Base-by-base conservation (phyloP, 2,329 filamentous ascomycete species). In the Cercospora janseana region DNA sequence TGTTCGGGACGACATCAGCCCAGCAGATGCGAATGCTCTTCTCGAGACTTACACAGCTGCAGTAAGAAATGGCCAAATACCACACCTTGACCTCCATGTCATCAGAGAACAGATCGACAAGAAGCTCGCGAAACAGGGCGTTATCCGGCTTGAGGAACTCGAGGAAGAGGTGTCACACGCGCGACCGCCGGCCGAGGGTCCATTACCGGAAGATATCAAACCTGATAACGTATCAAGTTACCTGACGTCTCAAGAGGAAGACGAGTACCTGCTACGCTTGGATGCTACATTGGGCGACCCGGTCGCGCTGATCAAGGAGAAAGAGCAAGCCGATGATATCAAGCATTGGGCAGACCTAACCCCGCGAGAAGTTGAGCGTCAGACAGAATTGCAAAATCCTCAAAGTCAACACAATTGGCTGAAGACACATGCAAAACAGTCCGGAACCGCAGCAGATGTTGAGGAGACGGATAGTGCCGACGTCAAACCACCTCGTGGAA, bases 331-430 rank as follows among this genome's bases (percentile, higher is more conserved):
- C 5, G 60, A 63, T 7, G 56, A 60, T 16, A 18, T 37, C 32
- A 62, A 60, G 44, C 69, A 57, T 64, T 60, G 62, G 54, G 66
- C 67, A 49, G 71, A 65, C 4, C 52, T 68, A 42, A 74, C 63
- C 35, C 67, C 75, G 32, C 74, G 76, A 60, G 66, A 72, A 45
- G 71, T 75, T 51, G 74, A 81, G 26, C 58, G 66, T 20, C 62
- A 66, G 45, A 68, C 76, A 34, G 77, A 82, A 48, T 70, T 89
- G 18, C 80, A 80, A 44, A 97, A 97, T 67, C 90, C 91, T 0
- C 87, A 89, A 32, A 94, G 88, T 52, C 91, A 95, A 3, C 94
- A 95, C 73, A 96, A 94, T 69, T 98, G 93, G 93, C 80, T 98
- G 9, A 62, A 61, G 47, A 58, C 60, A 20, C 64, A 69, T 47